Evolutionary conservation across 1,284 basidiomycete genomes (phyloP), one percentile per base, ranked within the genome.

Genomic region (Takashimella koratensis): DNA sequence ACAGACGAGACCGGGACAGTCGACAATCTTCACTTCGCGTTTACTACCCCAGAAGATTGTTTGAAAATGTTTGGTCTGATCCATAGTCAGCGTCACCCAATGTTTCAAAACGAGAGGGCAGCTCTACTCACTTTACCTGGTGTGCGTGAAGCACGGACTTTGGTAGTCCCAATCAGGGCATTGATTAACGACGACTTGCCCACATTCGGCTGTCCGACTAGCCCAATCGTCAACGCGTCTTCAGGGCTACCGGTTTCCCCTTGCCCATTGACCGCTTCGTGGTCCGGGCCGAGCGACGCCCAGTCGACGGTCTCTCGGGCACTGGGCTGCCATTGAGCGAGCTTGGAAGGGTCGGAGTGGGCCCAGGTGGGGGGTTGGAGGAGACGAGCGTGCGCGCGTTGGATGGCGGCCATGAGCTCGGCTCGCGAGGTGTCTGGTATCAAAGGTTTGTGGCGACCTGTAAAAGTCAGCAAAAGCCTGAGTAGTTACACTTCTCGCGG

Each of bases 121-220:
- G 30, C 16, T 36, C 30, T 8, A 56, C 67, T 54, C 19, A 68
- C 71, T 80, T 96, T 96, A 54, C 93, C 93, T 1, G 93, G 92
- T 0, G 90, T 95, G 58, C 85, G 85, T 3, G 88, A 92, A 3
- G 92, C 90, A 58, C 86, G 82, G 1, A 95, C 92, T 68, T 84
- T 86, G 48, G 81, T 82, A n/a, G 79, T 78, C 12, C 90, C 91
- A 60, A 97, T 88, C 3, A 97, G 76, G 0, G 92, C 92, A 68
- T 97, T 97, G 43, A 97, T 76, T 2, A 96, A 77, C 1, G 88
- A 91, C 0, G 88, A 91, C 70, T 97, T 97, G 24, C 92, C 93
- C 27, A 95, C 91, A 68, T 95, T 96, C 8, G 92, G 92, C 67
- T 95, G 91, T 83, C 90, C 91, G 58, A 94, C 87, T 27, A 94